Percentiles rank a stretch among this genome's conserved stretches.
Evolutionary conservation across 2,329 filamentous ascomycete genomes (phyloP).

Genomic region (Thelonectria olida): DNA sequence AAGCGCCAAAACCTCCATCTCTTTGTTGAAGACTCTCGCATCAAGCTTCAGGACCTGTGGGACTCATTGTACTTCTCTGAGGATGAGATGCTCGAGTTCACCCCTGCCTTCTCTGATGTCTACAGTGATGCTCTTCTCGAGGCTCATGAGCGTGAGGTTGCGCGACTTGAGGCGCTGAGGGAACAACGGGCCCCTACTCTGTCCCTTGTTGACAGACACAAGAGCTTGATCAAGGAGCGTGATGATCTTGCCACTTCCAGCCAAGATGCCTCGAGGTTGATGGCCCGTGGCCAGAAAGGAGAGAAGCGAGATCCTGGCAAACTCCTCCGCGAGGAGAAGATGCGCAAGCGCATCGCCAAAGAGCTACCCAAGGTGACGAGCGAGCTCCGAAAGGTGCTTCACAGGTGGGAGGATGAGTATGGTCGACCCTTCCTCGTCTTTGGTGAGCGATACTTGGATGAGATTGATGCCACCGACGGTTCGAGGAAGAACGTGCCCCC

Average conservation of each 20-base stretch:
- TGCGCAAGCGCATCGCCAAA: conserved; percentile 96
- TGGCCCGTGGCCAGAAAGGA: conserved; percentile 90
- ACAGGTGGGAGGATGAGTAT: conserved; percentile 92
- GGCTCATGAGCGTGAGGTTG: conserved; percentile 92
- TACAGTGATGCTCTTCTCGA: conserved; percentile 96
- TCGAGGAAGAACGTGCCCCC: conserved; percentile 62
- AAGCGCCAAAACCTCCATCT: conserved; percentile 95
- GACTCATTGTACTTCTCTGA: conserved; percentile 93
- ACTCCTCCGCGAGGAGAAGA: conserved; percentile 94
- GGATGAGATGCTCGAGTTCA: conserved; percentile 98
- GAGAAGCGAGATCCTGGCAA: conserved; percentile 95
- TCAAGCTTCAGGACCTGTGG: conserved; percentile 93
- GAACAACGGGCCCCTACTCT: conserved; percentile 90
- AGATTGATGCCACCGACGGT: conserved; percentile 71
- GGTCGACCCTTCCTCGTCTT: conserved; percentile 93
- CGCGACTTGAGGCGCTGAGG: conserved; percentile 79
- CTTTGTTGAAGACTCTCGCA: conserved; percentile 94
- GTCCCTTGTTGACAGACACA: conserved; percentile 83
- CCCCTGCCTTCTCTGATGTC: conserved; percentile 95
- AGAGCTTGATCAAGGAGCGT: conserved; percentile 82
- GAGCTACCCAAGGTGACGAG: conserved; percentile 91
- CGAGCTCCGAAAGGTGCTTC: conserved; percentile 84
- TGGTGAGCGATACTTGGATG: conserved; percentile 89
- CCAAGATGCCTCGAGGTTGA: conserved; percentile 92
- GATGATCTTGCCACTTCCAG: conserved; percentile 90